Evolutionary conservation across 306 rosid species (phyloP).

Genomic region (Mucuna pruriens): DNA sequence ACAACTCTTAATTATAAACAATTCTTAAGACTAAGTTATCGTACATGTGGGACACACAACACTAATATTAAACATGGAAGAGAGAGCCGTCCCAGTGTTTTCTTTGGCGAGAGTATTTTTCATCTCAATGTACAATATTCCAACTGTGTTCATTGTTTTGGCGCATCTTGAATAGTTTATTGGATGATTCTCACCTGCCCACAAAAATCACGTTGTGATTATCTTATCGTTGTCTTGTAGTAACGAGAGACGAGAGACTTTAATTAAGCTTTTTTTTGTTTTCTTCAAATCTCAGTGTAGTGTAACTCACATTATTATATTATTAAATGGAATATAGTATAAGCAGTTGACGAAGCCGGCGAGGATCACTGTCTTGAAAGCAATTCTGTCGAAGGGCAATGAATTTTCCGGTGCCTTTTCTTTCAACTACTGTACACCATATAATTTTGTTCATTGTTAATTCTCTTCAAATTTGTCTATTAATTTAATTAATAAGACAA

Average conservation of each 20-base stretch:
- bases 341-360: conserved; percentile 31
- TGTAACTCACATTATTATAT: background rate
- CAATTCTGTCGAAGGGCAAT: background rate
- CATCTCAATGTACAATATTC: background rate
- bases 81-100: conserved; percentile 16
- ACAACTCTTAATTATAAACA: no score
- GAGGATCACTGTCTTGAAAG: conserved; percentile 11
- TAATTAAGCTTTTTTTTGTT: background rate
- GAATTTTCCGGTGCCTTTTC: conserved; percentile 23
- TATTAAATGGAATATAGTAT: background rate
- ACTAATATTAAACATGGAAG: background rate
- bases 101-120: background rate
- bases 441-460: background rate
- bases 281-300: conserved; percentile 14
- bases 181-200: background rate
- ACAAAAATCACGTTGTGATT: conserved; percentile 30
- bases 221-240: conserved; percentile 1
- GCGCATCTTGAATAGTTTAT: background rate
- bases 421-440: background rate
- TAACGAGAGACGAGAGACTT: background rate
- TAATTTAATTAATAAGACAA: background rate
- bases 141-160: background rate
- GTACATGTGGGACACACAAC: background rate
- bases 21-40: background rate
- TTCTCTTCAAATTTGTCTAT: background rate